phyloP scores from a whole-genome alignment of 306 rosid genomes.

The Oemleria cerasiformis region DNA sequence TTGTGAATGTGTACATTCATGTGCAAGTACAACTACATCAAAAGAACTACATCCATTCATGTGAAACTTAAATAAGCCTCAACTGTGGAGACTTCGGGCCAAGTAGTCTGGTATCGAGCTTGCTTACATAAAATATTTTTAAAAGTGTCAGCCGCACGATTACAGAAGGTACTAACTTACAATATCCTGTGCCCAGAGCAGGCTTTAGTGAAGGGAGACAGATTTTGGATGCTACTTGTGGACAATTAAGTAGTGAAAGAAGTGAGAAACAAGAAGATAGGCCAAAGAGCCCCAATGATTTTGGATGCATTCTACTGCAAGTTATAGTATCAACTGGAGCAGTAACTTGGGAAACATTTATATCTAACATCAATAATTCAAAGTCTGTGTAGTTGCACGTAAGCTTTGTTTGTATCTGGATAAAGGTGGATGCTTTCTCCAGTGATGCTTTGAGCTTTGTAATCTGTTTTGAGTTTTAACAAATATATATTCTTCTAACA shows the following conservation, averaged over 20 bases:
- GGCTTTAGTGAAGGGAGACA: not conserved
- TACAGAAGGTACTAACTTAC: not conserved
- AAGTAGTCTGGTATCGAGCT: not conserved
- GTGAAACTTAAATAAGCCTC: not conserved
- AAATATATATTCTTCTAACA: not conserved
- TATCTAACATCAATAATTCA: not conserved
- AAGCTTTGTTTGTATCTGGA: not conserved
- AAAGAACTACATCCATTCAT: slow-evolving; percentile 1
- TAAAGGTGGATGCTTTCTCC: not conserved
- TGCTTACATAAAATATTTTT: not conserved
- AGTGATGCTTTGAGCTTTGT: not conserved
- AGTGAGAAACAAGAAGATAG: not conserved
- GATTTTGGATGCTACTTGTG: not conserved
- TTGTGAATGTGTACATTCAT: not conserved
- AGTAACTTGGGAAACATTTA: not conserved
- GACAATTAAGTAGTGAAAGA: not conserved
- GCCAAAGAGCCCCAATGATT: not conserved
- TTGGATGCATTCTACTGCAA: not conserved
- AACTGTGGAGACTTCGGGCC: not conserved
- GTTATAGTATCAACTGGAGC: not conserved
- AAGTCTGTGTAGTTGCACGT: not conserved
- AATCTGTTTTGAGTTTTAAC: not conserved
- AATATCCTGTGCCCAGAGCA: not conserved
- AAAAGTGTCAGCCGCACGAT: not conserved
- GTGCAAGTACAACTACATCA: not conserved